Evolutionary conservation across 176 grass and related monocot species (phyloP).

Genomic region (Chloris gayana): DNA sequence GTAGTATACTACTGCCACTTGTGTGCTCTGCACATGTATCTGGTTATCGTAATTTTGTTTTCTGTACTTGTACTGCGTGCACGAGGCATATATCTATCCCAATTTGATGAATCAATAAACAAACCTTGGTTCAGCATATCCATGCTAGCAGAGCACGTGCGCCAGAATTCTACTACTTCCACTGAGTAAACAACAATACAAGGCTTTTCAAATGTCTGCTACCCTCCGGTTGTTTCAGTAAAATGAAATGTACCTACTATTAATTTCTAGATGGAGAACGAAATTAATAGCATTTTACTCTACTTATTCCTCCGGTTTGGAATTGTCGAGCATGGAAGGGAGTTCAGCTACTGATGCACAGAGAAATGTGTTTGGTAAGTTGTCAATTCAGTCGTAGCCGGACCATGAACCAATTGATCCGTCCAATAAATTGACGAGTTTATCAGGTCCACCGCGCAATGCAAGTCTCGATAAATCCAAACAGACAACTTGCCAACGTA

Average conservation of each 20-base stretch:
- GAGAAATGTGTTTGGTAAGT: background rate
- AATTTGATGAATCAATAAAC: background rate
- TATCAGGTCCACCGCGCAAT: background rate
- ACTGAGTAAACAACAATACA: background rate
- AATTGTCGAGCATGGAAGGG: background rate
- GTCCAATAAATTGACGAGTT: background rate
- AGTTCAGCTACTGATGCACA: background rate
- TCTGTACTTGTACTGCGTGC: background rate
- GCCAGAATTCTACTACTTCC: background rate
- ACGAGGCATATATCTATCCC: background rate
- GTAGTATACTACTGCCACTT: background rate
- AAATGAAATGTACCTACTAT: too few relatives aligned
- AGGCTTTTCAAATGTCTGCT: background rate
- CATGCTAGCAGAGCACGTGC: background rate
- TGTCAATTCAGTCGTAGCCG: slow-evolving; percentile 4
- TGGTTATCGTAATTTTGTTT: slow-evolving; percentile 2
- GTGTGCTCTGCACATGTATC: background rate
- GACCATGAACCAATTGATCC: background rate
- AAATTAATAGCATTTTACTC: too few relatives aligned
- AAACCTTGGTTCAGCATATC: background rate
- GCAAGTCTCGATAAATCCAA: background rate
- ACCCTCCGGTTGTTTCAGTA: too few relatives aligned
- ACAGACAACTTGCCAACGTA: background rate
- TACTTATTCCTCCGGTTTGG: too few relatives aligned
- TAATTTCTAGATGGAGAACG: too few relatives aligned